Percentiles rank a stretch among this genome's conserved stretches.
phyloP scores from a whole-genome alignment of 139 green algal species.

The Mychonastes homosphaera region DNA sequence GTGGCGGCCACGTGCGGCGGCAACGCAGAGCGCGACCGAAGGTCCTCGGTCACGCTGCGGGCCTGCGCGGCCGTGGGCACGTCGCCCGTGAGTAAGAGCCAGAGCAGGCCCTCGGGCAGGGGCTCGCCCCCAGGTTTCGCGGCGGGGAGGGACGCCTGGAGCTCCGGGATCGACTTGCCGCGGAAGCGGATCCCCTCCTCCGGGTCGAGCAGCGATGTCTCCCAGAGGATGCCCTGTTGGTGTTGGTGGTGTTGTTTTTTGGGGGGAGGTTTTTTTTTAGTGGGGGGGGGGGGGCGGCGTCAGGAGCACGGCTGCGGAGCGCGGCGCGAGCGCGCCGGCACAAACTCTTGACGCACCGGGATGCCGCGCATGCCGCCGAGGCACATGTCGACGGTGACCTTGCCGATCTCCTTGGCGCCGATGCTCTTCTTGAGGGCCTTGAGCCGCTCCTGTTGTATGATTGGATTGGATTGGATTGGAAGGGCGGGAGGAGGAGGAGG shows the following conservation, averaged over 20 bases:
- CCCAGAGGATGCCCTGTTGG: slow-evolving; percentile 85
- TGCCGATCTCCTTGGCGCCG: slow-evolving; percentile 62
- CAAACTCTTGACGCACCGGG: slow-evolving; percentile 36
- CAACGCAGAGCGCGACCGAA: slow-evolving; percentile 49
- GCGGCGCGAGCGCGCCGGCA: not conserved
- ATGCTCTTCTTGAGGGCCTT: slow-evolving; percentile 73
- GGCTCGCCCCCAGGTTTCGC: slow-evolving; percentile 71
- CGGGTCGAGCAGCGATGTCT: slow-evolving; percentile 90
- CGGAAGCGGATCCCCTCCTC: slow-evolving; percentile 96
- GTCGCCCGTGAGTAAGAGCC: slow-evolving; percentile 92
- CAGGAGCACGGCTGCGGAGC: not conserved
- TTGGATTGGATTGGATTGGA: no score
- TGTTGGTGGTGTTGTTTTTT: not conserved
- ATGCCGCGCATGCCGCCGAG: slow-evolving; percentile 98
- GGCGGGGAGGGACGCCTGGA: slow-evolving; percentile 73
- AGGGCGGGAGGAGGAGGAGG: no score
- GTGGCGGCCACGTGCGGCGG: slow-evolving; percentile 53
- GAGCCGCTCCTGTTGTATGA: slow-evolving; percentile 79
- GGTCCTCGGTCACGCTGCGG: slow-evolving; percentile 53
- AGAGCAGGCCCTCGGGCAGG: slow-evolving; percentile 92
- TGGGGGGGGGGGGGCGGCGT: not conserved
- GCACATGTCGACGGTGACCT: slow-evolving; percentile 76
- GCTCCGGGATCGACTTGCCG: slow-evolving; percentile 86
- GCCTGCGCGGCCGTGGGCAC: slow-evolving; percentile 64
- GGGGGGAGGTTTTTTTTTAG: not conserved